These are phyloP conservation scores for Umbelopsis ramanniana DNA, from an alignment of 192 early-diverging fungal genomes.

Conservation along the genomic window DNA sequence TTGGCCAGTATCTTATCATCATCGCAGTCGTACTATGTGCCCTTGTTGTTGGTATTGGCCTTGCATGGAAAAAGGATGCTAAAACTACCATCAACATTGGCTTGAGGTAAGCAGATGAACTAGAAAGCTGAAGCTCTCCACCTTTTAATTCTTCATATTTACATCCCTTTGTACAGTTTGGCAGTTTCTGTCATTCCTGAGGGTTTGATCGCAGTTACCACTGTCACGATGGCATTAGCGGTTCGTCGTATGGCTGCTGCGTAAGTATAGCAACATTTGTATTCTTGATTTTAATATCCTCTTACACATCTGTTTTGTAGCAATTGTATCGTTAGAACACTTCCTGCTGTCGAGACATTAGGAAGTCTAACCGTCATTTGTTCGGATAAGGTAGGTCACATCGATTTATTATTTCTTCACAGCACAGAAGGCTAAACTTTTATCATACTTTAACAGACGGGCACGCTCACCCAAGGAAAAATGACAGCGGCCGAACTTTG, in stretches of 20 bases:
- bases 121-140: not conserved
- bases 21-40: constrained; percentile 82
- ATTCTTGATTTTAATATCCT: not conserved
- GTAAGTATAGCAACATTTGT: constrained; percentile 15
- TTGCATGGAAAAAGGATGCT: constrained; percentile 69
- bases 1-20: constrained; percentile 86
- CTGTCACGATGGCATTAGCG: constrained; percentile 96
- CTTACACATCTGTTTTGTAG: constrained; percentile 28
- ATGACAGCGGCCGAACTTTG: constrained; percentile 91
- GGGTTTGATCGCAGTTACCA: constrained; percentile 96
- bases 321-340: constrained; percentile 89
- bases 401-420: not conserved
- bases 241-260: constrained; percentile 89
- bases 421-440: not conserved
- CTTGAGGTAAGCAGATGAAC: constrained; percentile 56
- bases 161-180: constrained; percentile 42
- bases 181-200: constrained; percentile 98
- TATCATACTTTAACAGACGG: constrained; percentile 42
- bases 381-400: constrained; percentile 90
- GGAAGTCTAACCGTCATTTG: constrained; percentile 97
- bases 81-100: constrained; percentile 83
- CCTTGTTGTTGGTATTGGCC: constrained; percentile 82
- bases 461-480: constrained; percentile 97
- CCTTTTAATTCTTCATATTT: not conserved
- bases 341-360: constrained; percentile 93